phyloP scores from a whole-genome alignment of 2,329 filamentous ascomycete species.

The Fusarium tjaetaba region DNA sequence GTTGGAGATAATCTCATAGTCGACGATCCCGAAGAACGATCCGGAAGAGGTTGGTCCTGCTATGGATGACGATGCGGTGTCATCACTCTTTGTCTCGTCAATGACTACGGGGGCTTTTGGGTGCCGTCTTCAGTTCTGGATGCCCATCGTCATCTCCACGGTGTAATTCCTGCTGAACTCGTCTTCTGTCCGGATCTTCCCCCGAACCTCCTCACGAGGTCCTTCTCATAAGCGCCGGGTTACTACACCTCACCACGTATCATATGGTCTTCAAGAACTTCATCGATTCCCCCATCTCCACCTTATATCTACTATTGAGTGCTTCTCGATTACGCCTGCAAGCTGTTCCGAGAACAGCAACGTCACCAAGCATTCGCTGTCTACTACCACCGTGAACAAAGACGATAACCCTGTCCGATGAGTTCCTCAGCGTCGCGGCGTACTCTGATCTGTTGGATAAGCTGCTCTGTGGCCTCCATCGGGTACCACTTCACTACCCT shows the following conservation, averaged over 20 bases:
- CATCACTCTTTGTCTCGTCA: no score
- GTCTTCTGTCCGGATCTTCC: no score
- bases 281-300: not conserved
- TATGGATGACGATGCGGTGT: no score
- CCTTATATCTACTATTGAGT: not conserved
- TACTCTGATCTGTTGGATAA: not conserved
- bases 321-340: not conserved
- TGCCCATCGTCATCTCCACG: no score
- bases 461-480: not conserved
- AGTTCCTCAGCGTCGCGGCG: no score
- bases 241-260: not conserved
- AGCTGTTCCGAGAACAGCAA: not conserved
- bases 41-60: no score
- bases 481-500: accelerated
- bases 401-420: no score
- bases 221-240: not conserved
- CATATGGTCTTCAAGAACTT: not conserved
- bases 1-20: no score
- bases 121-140: no score
- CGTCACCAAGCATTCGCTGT: not conserved
- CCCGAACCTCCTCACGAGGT: not conserved
- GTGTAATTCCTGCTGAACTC: no score
- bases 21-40: no score
- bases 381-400: not conserved
- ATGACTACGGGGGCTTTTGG: no score